These are phyloP conservation scores for Backusella luteola DNA, from an alignment of 192 early-diverging fungal genomes.

Conservation along the genomic window DNA sequence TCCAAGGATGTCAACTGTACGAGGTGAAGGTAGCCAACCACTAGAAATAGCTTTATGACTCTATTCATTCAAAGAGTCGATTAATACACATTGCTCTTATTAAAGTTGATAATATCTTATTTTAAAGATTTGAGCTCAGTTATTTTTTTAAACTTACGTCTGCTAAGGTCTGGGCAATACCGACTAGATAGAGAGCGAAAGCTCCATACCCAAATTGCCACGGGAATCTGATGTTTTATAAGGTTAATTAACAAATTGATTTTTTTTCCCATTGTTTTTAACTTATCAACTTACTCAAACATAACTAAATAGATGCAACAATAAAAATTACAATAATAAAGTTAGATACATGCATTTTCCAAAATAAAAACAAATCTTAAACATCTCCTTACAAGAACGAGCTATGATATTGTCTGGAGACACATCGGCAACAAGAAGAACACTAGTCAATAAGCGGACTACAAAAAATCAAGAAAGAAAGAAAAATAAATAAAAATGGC, in stretches of 20 bases:
- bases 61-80: neutral
- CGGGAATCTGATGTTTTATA: constrained; percentile 7
- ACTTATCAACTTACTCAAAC: constrained; percentile 14
- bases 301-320: constrained; percentile 12
- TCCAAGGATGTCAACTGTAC: constrained; percentile 26
- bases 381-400: constrained; percentile 25
- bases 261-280: neutral
- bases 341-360: neutral
- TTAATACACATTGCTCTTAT: neutral
- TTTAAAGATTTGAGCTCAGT: neutral
- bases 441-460: constrained; percentile 26
- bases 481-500: neutral
- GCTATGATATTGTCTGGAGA: constrained; percentile 21
- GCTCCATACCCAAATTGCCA: constrained; percentile 34
- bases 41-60: constrained; percentile 23
- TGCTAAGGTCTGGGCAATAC: constrained; percentile 34
- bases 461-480: neutral
- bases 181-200: constrained; percentile 25
- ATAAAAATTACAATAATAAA: neutral
- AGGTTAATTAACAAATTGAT: neutral
- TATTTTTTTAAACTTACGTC: constrained; percentile 16
- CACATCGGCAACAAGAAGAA: constrained; percentile 21
- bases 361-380: neutral
- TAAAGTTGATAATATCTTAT: neutral
- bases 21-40: constrained; percentile 29